phyloP scores from a whole-genome alignment of 1,139 yeast species.

The Magnusiomyces suaveolens region DNA sequence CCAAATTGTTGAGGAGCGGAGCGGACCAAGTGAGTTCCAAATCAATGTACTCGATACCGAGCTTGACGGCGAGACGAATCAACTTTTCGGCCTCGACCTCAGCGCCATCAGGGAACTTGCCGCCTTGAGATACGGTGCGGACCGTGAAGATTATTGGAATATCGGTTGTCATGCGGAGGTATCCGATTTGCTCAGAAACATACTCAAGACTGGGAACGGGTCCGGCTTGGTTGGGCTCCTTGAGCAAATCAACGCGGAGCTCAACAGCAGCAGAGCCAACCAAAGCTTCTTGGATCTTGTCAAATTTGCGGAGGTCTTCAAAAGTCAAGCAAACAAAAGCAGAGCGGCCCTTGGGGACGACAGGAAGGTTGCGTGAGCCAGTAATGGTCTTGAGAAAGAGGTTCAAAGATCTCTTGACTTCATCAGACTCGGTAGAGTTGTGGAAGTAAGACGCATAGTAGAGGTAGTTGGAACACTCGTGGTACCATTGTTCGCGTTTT shows the following conservation, averaged over 20 bases:
- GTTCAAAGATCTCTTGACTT: conserved; percentile 50
- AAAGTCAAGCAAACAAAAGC: conserved; percentile 67
- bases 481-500: conserved; percentile 71
- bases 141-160: conserved; percentile 77
- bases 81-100: conserved; percentile 42
- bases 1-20: conserved; percentile 36
- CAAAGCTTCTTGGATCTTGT: conserved; percentile 36
- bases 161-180: conserved; percentile 51
- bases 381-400: conserved; percentile 53
- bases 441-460: conserved; percentile 61
- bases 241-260: conserved; percentile 64
- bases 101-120: conserved; percentile 56
- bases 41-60: conserved; percentile 46
- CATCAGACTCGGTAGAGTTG: conserved; percentile 44
- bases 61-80: conserved; percentile 54
- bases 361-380: conserved; percentile 38
- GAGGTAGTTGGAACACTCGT: conserved; percentile 66
- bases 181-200: conserved; percentile 67
- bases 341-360: conserved; percentile 48
- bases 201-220: conserved; percentile 32
- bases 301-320: conserved; percentile 38
- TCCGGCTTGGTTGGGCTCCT: conserved; percentile 37
- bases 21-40: conserved; percentile 43
- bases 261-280: conserved; percentile 77
- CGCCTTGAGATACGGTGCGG: conserved; percentile 75